These are phyloP conservation scores for Saturnispora silvae DNA, from an alignment of 805 yeast genomes.

Conservation along the genomic window DNA sequence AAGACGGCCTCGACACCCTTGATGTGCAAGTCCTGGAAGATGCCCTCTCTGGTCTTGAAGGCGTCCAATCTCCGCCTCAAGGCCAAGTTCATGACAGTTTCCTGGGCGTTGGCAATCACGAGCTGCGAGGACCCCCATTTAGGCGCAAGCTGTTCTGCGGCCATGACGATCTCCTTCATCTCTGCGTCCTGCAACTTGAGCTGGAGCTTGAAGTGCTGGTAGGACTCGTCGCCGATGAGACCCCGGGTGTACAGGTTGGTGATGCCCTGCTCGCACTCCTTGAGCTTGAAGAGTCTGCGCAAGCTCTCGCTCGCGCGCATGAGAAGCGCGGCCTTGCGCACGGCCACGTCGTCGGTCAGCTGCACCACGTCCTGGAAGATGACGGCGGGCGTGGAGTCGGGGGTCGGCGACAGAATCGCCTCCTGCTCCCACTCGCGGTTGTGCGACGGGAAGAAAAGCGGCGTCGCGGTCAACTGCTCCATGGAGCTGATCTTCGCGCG, in stretches of 20 bases:
- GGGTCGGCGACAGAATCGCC: constrained; percentile 6
- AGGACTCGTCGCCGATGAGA: constrained; percentile 81
- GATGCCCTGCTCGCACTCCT: constrained; percentile 65
- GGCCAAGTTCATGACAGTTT: constrained; percentile 87
- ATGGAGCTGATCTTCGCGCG: constrained; percentile 7
- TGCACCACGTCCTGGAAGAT: constrained; percentile 22
- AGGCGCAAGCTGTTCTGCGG: constrained; percentile 60
- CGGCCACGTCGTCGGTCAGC: constrained; percentile 58
- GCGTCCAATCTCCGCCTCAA: constrained; percentile 59
- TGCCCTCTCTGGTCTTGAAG: constrained; percentile 33
- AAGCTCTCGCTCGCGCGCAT: constrained; percentile 75
- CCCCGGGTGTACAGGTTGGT: constrained; percentile 74
- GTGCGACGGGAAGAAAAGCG: constrained; percentile 10
- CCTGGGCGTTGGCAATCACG: constrained; percentile 72
- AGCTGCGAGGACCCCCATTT: constrained; percentile 60
- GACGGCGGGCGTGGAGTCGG: constrained; percentile 13
- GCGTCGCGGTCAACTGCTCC: constrained; percentile 8
- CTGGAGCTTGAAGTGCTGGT: constrained; percentile 69
- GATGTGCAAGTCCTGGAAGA: constrained; percentile 25
- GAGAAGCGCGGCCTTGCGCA: constrained; percentile 36
- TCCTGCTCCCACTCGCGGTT: constrained; percentile 3
- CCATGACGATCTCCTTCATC: constrained; percentile 61
- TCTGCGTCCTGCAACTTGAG: constrained; percentile 74
- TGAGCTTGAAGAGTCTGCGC: constrained; percentile 70
- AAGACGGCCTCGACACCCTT: constrained; percentile 17